Conservation (phyloP, 2,329 filamentous ascomycete species). For the Berkeleyomyces rouxiae region DNA sequence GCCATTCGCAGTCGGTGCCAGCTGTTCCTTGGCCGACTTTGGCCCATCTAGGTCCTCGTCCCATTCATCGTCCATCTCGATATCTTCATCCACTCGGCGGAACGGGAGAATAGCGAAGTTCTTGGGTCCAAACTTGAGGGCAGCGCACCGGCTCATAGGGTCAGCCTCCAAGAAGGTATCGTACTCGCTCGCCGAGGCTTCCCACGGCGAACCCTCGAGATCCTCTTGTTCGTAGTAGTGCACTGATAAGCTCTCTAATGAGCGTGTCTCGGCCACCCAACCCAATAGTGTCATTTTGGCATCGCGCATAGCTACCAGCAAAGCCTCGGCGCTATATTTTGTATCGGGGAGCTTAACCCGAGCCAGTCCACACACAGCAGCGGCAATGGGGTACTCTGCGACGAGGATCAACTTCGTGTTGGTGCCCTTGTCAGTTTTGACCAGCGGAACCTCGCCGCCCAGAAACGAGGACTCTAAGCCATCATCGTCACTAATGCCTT, state of each 20-base stretch:
- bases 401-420: conserved; percentile 69
- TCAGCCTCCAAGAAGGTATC: conserved; percentile 75
- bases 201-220: conserved; percentile 66
- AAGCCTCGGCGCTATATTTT: conserved; percentile 64
- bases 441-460: conserved; percentile 42
- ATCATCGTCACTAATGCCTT: conserved; percentile 41
- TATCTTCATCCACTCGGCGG: conserved; percentile 66
- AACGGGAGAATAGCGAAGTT: conserved; percentile 92
- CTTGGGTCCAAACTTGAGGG: conserved; percentile 76
- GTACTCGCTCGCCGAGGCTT: conserved; percentile 55
- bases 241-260: conserved; percentile 77
- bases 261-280: conserved; percentile 72
- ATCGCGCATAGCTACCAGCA: conserved; percentile 73
- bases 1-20: conserved; percentile 20
- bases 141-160: conserved; percentile 81
- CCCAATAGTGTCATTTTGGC: conserved; percentile 86
- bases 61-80: conserved; percentile 73
- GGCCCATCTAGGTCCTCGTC: conserved; percentile 65
- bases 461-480: conserved; percentile 51
- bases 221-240: conserved; percentile 98
- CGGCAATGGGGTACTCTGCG: conserved; percentile 67
- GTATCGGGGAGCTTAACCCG: conserved; percentile 57
- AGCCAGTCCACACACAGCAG: conserved; percentile 68
- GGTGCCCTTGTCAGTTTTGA: conserved; percentile 45
- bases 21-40: conserved; percentile 32